phyloP scores from a whole-genome alignment of 2,329 filamentous ascomycete species.

The Aureobasidium lini region DNA sequence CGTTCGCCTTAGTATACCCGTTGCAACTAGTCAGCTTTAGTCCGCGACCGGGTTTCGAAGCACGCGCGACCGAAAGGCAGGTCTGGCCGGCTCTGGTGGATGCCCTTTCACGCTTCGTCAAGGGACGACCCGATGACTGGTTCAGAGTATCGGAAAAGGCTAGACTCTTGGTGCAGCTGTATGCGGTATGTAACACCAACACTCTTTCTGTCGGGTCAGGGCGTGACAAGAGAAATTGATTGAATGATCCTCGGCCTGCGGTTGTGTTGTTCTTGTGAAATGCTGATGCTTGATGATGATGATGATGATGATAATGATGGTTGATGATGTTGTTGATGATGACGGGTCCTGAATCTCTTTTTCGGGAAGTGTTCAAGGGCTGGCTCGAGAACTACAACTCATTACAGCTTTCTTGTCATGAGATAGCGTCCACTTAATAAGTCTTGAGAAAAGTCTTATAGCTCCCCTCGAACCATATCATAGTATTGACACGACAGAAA shows the following conservation, averaged over 20 bases:
- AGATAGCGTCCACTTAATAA: conserved; percentile 14
- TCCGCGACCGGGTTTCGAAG: conserved; percentile 10
- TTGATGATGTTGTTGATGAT: neutral
- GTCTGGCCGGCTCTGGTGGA: conserved; percentile 10
- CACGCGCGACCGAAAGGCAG: conserved; percentile 12
- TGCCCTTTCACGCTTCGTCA: conserved; percentile 3
- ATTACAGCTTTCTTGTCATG: neutral
- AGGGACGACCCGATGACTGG: conserved; percentile 6
- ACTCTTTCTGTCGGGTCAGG: neutral
- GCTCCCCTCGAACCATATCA: neutral
- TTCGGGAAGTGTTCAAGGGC: neutral
- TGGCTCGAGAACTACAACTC: conserved; percentile 3
- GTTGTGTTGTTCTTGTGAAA: neutral
- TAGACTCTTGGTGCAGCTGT: neutral
- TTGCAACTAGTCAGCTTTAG: conserved; percentile 14
- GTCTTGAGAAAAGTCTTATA: neutral
- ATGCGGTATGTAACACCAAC: conserved; percentile 9
- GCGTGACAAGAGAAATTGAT: neutral
- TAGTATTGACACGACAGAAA: neutral
- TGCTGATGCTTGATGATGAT: neutral
- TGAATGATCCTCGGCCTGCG: neutral
- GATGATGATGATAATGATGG: conserved; percentile 1
- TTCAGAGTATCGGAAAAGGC: neutral
- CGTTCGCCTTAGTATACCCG: conserved; percentile 14
- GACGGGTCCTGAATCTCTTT: neutral